Conservation (phyloP, 495 filamentous ascomycete genomes). For the Hypomontagnella submonticulosa region DNA sequence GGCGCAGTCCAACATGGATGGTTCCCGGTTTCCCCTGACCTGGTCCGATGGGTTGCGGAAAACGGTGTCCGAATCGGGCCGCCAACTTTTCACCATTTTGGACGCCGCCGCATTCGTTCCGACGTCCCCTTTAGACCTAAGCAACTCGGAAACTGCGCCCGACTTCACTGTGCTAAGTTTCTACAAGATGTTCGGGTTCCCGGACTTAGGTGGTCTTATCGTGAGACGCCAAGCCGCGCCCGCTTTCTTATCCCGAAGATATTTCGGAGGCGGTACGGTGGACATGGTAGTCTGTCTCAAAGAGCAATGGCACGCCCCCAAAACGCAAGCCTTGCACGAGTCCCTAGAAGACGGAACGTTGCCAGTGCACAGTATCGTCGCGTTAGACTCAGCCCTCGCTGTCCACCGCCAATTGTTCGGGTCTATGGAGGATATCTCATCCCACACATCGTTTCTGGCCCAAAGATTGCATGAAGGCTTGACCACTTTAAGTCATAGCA, state of each 20-base stretch:
- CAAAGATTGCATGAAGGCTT: slow-evolving; percentile 69
- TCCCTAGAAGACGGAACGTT: slow-evolving; percentile 90
- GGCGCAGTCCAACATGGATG: slow-evolving; percentile 94
- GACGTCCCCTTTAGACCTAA: slow-evolving; percentile 79
- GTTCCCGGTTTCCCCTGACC: slow-evolving; percentile 74
- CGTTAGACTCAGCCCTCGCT: slow-evolving; percentile 76
- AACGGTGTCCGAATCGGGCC: slow-evolving; percentile 9
- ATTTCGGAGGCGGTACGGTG: slow-evolving; percentile 96
- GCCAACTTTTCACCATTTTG: slow-evolving; percentile 74
- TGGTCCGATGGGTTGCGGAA: slow-evolving; percentile 72
- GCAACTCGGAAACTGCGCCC: slow-evolving; percentile 68
- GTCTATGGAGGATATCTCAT: slow-evolving; percentile 74
- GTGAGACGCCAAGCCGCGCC: slow-evolving; percentile 75
- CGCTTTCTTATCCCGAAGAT: slow-evolving; percentile 72
- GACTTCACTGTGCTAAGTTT: slow-evolving; percentile 93
- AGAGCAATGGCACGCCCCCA: slow-evolving; percentile 79
- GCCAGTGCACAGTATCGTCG: slow-evolving; percentile 88
- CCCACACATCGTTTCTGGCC: slow-evolving; percentile 77
- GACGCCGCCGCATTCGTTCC: slow-evolving; percentile 89
- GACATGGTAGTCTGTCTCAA: slow-evolving; percentile 74
- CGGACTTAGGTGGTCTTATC: slow-evolving; percentile 88
- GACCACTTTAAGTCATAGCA: slow-evolving; percentile 69
- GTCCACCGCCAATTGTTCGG: slow-evolving; percentile 76
- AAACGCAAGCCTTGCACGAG: slow-evolving; percentile 77
- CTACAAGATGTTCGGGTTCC: slow-evolving; percentile 97